phyloP scores from a whole-genome alignment of 1,139 yeast species.

The Magnusiomyces fungicola region DNA sequence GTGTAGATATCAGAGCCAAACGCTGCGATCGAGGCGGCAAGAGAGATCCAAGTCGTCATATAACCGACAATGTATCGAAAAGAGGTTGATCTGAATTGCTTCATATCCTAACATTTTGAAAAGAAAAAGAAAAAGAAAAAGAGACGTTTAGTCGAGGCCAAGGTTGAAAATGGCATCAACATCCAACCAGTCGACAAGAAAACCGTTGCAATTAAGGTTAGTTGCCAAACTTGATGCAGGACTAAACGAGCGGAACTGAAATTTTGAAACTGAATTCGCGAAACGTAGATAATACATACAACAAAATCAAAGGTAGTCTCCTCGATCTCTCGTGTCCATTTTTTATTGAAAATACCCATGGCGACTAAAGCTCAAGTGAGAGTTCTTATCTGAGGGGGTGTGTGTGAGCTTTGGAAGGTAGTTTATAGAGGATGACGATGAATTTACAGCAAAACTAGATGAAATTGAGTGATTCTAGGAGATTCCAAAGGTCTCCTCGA shows the following conservation, averaged over 20 bases:
- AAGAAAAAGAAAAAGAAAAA: background rate
- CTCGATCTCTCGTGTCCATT: constrained; percentile 26
- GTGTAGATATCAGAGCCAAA: constrained; percentile 74
- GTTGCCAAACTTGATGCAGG: too few species aligned
- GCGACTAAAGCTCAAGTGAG: background rate
- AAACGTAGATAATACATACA: constrained; percentile 18
- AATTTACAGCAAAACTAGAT: too few species aligned
- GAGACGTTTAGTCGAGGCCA: background rate
- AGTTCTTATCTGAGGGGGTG: too few species aligned
- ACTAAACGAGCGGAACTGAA: too few species aligned
- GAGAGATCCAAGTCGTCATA: constrained; percentile 43
- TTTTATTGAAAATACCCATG: constrained; percentile 21
- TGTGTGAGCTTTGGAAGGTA: too few species aligned
- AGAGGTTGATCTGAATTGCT: constrained; percentile 47
- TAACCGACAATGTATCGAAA: constrained; percentile 51
- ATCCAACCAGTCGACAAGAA: too few species aligned
- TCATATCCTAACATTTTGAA: constrained; percentile 29
- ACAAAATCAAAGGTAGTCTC: constrained; percentile 25
- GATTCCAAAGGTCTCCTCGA: too few species aligned
- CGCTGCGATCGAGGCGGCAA: constrained; percentile 50
- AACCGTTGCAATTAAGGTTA: too few species aligned
- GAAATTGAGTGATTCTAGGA: too few species aligned
- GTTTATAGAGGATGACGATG: too few species aligned
- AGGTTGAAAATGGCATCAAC: background rate
- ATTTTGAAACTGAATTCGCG: too few species aligned